These are phyloP conservation scores for Alternaria brassicicola DNA, from an alignment of 2,329 filamentous ascomycete species.

Conservation along the genomic window DNA sequence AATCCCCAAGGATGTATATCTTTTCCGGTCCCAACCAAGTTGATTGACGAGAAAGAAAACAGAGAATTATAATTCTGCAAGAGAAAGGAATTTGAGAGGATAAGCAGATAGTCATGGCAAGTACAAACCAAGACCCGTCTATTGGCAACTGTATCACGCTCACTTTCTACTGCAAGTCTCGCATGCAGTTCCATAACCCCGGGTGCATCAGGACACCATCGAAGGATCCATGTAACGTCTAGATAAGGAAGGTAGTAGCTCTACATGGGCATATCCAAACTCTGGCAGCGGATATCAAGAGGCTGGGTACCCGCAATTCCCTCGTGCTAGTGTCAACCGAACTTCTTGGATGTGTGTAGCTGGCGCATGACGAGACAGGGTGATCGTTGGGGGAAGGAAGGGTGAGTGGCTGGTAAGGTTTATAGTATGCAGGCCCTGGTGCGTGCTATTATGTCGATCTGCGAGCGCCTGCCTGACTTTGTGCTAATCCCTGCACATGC, in stretches of 20 bases:
- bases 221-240: neutral
- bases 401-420: conserved; percentile 4
- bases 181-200: neutral
- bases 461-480: conserved; percentile 1
- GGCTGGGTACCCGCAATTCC: neutral
- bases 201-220: neutral
- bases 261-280: neutral
- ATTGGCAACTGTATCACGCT: neutral
- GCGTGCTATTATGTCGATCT: conserved; percentile 12
- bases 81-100: neutral
- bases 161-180: neutral
- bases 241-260: conserved; percentile 1
- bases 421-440: conserved; percentile 7
- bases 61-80: neutral
- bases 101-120: neutral
- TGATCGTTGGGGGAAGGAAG: neutral
- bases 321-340: neutral
- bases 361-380: conserved; percentile 15
- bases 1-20: neutral
- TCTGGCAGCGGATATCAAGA: neutral
- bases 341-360: neutral
- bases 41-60: neutral
- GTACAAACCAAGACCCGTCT: neutral
- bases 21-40: neutral
- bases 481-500: neutral